phyloP scores from a whole-genome alignment of 2,329 filamentous ascomycete genomes.

The Cryphonectria japonica region DNA sequence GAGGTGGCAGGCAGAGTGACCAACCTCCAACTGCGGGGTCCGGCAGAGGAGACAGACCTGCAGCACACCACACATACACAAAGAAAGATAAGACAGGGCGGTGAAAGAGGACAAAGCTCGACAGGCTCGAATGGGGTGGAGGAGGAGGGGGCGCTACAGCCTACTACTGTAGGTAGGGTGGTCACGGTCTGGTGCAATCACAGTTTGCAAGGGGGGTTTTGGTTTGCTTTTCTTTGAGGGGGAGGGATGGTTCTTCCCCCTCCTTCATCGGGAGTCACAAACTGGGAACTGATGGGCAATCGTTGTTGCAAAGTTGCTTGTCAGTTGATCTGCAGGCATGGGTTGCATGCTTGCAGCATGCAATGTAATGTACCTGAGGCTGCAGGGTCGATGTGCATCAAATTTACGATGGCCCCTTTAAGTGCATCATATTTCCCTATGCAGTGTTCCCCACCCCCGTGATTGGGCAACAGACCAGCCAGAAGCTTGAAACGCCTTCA shows the following conservation, averaged over 20 bases:
- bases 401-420: constrained; percentile 7
- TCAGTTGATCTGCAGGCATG: constrained; percentile 4
- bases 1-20: background rate
- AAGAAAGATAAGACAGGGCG: background rate
- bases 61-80: background rate
- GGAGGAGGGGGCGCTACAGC: background rate
- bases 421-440: constrained; percentile 12
- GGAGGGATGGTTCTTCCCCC: no score
- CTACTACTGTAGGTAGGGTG: background rate
- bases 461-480: background rate
- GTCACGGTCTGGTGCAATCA: background rate
- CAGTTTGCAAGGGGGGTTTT: background rate
- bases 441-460: background rate
- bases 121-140: background rate
- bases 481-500: background rate
- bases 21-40: background rate
- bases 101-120: background rate
- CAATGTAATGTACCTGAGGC: constrained; percentile 4
- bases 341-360: constrained; percentile 1
- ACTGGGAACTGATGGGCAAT: background rate
- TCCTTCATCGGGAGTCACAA: background rate
- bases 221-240: background rate
- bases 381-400: constrained; percentile 2
- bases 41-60: background rate
- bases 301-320: background rate